Percentiles rank a stretch among this genome's conserved stretches.
Conservation (phyloP, 148 eudicot genomes). For the Arbutus unedo region DNA sequence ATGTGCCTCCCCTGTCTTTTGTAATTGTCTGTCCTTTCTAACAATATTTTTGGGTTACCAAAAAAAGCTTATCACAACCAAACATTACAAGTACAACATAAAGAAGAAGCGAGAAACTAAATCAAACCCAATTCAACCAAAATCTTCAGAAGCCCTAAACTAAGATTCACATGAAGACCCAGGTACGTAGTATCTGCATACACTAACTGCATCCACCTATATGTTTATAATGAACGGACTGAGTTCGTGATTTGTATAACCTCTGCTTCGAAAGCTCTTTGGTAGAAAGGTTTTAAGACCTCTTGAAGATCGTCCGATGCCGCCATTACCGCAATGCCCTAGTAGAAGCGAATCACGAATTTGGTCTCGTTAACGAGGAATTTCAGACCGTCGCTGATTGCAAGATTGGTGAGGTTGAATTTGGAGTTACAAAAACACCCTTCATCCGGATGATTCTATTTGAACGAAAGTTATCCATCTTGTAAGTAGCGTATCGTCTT, state of each 20-base stretch:
- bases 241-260: conserved; percentile 22
- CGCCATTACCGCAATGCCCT: conserved; percentile 12
- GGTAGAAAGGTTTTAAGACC: conserved; percentile 56
- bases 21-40: too few relatives aligned
- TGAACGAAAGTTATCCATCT: too few relatives aligned
- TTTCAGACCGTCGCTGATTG: background rate
- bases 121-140: background rate
- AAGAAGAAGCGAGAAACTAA: background rate
- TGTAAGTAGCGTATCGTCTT: too few relatives aligned
- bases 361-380: background rate
- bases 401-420: too few relatives aligned
- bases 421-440: too few relatives aligned
- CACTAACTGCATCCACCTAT: background rate
- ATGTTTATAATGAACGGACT: background rate
- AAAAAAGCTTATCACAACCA: background rate
- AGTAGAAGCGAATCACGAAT: background rate
- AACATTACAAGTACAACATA: background rate
- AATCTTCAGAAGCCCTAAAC: background rate
- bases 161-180: background rate
- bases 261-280: conserved; percentile 77
- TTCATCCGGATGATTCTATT: too few relatives aligned
- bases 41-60: too few relatives aligned
- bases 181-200: background rate
- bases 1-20: too few relatives aligned
- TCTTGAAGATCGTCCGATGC: conserved; percentile 41